Conservation (phyloP, 1,284 basidiomycete species). For the Puccinia triticina region DNA sequence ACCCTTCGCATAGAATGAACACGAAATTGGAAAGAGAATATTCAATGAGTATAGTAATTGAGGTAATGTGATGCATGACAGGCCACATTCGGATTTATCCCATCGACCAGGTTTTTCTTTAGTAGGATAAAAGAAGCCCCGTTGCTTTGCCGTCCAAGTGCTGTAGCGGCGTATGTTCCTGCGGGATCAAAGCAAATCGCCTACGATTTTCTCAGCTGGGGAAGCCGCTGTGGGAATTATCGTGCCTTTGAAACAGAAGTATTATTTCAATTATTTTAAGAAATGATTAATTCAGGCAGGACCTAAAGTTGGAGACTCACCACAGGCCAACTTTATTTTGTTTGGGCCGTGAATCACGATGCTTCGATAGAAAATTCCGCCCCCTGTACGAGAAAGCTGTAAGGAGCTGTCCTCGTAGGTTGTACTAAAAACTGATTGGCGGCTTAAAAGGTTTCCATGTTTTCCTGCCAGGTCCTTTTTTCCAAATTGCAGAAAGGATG, state of each 20-base stretch:
- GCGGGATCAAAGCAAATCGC: too few species aligned
- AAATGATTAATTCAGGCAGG: neutral
- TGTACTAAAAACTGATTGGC: neutral
- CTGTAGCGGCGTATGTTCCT: too few species aligned
- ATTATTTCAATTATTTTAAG: too few species aligned
- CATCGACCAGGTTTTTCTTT: too few species aligned
- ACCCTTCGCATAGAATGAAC: too few species aligned
- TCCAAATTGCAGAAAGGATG: neutral
- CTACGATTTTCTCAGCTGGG: too few species aligned
- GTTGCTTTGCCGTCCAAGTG: too few species aligned
- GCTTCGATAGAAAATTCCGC: slow-evolving; percentile 26
- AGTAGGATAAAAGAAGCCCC: too few species aligned
- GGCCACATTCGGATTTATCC: too few species aligned
- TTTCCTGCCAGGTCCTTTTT: slow-evolving; percentile 32
- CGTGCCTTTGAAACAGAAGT: neutral
- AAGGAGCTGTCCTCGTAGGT: slow-evolving; percentile 15
- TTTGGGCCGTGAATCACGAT: slow-evolving; percentile 28
- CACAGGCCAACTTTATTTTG: slow-evolving; percentile 11
- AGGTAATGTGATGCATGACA: too few species aligned
- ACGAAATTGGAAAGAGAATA: too few species aligned
- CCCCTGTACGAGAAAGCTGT: neutral
- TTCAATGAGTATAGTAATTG: too few species aligned
- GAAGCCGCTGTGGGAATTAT: neutral
- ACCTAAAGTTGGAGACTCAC: neutral
- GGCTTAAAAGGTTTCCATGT: neutral